Evolutionary conservation across 2,329 filamentous ascomycete species (phyloP), one percentile per base, ranked within the genome.

Genomic region (Neofusicoccum cordaticola): DNA sequence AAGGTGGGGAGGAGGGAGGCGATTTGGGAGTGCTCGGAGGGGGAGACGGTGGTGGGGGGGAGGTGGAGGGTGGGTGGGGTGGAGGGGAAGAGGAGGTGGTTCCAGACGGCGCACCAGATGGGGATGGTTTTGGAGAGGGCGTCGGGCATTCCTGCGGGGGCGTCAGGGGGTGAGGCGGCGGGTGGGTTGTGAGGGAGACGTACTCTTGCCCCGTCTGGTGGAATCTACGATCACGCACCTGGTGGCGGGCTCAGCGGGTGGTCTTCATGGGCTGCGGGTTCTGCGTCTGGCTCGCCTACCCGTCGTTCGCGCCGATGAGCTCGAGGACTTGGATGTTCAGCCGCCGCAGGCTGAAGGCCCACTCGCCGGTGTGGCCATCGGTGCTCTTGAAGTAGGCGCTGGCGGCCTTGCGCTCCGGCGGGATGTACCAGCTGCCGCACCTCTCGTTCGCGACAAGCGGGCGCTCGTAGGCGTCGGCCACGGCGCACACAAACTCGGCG

Each of bases 321-420:
- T 88, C 83, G 57, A 97, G 76, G 15, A 98, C 74, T 68, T 96
- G 91, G 71, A 97, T 74, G 74, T 99, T 99, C 72, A 98, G 78
- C 68, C 95, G 84, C 67, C 95, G 82, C 22, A 89, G 85, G 77
- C 91, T 97, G 74, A 98, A 97, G 67, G 88, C 86, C 95, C 95
- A 99, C 72, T 96, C 88, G 8, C 91, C 89, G 61, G 88, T 88
- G 76, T 99, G 95, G 0, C 95, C 95, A 79, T 99, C 95, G 1
- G 95, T 99, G 78, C 92, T 96, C 83, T 99, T 99, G 80, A 98
- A 99, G 78, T 98, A 99, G 37, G 90, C 91, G 68, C 90, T 93
- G 37, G 86, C 90, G 1, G 74, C 79, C 77, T 94, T 95, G 31
- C 72, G 72, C 7, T 76, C 76, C 0, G 89, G 89, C 2, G 80